Evolutionary conservation across 1,284 basidiomycete genomes (phyloP), one percentile per base, ranked within the genome.

Genomic region (Porodaedalea pini): DNA sequence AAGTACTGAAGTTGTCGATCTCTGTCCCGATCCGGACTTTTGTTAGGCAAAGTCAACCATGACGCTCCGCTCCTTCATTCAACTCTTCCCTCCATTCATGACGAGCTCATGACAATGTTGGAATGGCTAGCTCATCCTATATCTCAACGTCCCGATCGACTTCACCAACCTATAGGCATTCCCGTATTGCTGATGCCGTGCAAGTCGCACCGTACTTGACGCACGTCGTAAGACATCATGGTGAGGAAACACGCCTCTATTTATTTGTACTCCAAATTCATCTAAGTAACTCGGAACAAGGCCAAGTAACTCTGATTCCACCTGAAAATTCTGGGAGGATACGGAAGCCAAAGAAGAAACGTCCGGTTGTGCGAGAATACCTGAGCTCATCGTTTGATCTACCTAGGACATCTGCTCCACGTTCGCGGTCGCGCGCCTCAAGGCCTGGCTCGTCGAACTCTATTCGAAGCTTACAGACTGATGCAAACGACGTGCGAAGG

Each of bases 201-300:
- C 75, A 73, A 62, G 75, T 79, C 64, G 74, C 79, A 40, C 82
- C 83, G 60, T 85, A 82, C 73, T 77, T 83, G 61, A 78, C 78
- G 54, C 79, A 81, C 66, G 70, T 74, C 68, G 75, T 78, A 67
- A 76, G 73, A 52, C 81, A 79, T 66, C 79, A 81, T 68, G 80
- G 60, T 61, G 23, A 37, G 60, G 31, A 23, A n/a, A 13, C 23
- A 25, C 19, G 5, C 11, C 1, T 49, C 31, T 4, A 7, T n/a
- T 39, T 27, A 13, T 19, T 21, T 23, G 25, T 45, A 31, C n/a
- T 15, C 25, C n/a, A 23, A 10, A 10, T 17, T 10, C n/a, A 40
- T 7, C n/a, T 53, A n/a, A 29, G 8, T 15, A 25, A 8, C 11
- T 19, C 4, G 7, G 32, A 6, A n/a, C 13, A 27, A 59, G 57